A percentile compares a stretch with the other conserved stretches of the same genome.
Evolutionary conservation across 1,139 yeast species (phyloP).

Genomic region (Saccharomyces hybrid): DNA sequence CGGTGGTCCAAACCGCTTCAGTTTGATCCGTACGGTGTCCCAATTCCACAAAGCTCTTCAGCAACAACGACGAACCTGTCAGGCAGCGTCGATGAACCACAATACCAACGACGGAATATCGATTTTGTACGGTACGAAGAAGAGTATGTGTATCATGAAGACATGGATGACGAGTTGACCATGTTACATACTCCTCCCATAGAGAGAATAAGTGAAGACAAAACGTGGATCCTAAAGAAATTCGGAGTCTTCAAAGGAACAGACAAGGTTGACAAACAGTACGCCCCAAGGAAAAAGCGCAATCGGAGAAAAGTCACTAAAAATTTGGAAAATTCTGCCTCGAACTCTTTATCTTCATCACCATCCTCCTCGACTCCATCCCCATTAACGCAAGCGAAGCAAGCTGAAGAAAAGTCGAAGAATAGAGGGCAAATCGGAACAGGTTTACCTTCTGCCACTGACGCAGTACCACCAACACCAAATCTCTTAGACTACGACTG

Average conservation of each 20-base stretch:
- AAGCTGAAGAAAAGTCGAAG: not conserved
- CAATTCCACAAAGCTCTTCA: conserved; percentile 26
- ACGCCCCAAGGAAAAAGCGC: conserved; percentile 1
- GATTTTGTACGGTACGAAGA: conserved; percentile 64
- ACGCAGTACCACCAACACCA: not conserved
- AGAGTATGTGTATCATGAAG: conserved; percentile 67
- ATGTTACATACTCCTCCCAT: conserved; percentile 49
- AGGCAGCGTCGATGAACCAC: conserved; percentile 20
- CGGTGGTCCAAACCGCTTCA: conserved; percentile 62
- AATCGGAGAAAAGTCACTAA: not conserved
- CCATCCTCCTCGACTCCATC: not conserved
- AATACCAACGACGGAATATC: conserved; percentile 54
- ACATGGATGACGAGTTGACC: conserved; percentile 68
- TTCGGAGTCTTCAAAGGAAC: conserved; percentile 65
- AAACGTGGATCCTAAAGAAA: conserved; percentile 63
- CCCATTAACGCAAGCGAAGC: not conserved
- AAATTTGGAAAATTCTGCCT: not conserved
- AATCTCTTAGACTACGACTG: conserved; percentile 11
- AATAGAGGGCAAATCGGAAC: not conserved
- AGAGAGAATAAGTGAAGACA: conserved; percentile 37
- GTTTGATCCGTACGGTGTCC: conserved; percentile 38
- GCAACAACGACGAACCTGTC: conserved; percentile 12
- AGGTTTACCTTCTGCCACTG: not conserved
- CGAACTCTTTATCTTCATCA: not conserved
- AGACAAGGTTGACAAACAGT: conserved; percentile 11